These are phyloP conservation scores for Aotearoamyces nothofagi DNA, from an alignment of 2,329 filamentous ascomycete genomes.

Conservation along the genomic window DNA sequence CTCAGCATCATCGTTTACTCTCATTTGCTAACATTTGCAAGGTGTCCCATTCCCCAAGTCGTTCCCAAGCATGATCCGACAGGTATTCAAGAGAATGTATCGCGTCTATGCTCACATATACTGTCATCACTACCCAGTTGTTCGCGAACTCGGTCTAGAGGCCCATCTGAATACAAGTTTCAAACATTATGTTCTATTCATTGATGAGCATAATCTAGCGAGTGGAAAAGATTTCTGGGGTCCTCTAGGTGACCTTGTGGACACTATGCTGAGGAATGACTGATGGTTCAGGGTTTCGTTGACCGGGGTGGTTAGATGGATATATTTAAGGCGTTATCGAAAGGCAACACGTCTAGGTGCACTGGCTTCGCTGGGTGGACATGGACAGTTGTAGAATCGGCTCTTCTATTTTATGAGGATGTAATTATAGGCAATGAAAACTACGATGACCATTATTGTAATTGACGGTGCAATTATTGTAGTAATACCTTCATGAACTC, in stretches of 20 bases:
- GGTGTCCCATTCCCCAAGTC: conserved; percentile 90
- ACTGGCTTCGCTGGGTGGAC: not conserved
- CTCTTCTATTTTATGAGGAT: not conserved
- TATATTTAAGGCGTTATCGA: conserved; percentile 14
- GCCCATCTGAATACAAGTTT: conserved; percentile 98
- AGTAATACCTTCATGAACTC: too few relatives aligned
- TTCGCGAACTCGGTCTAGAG: conserved; percentile 87
- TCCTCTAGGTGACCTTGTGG: conserved; percentile 84
- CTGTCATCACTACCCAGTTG: conserved; percentile 97
- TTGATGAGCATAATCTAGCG: conserved; percentile 87
- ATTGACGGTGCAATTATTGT: not conserved
- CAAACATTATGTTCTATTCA: conserved; percentile 98
- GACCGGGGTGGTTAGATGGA: conserved; percentile 6
- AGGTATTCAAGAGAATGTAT: conserved; percentile 98
- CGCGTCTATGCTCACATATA: conserved; percentile 98
- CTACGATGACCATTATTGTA: not conserved
- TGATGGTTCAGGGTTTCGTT: conserved; percentile 6
- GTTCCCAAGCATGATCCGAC: conserved; percentile 75
- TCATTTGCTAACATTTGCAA: conserved; percentile 16
- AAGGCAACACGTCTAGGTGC: too few relatives aligned
- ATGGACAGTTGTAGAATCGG: not conserved
- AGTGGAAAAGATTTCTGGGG: conserved; percentile 97
- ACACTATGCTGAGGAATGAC: conserved; percentile 94
- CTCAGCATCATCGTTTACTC: not conserved
- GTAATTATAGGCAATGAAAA: conserved; percentile 1